Conservation (phyloP, 768 basidiomycete genomes). For the Psilocybe cubensis region DNA sequence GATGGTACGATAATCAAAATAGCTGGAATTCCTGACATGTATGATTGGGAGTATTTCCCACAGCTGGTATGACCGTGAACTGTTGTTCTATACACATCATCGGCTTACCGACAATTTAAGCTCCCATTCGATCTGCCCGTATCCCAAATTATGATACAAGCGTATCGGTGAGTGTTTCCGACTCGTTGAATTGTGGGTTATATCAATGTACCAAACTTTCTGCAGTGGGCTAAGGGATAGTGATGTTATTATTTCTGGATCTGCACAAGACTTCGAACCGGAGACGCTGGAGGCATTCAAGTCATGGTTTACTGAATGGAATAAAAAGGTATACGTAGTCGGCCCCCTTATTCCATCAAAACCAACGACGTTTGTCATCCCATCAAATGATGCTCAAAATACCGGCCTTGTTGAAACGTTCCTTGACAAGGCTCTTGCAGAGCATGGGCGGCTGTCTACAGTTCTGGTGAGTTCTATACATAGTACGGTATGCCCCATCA, state of each 20-base stretch:
- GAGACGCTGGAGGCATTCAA: slow-evolving; percentile 5
- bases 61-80: slow-evolving; percentile 9
- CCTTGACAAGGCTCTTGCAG: neutral
- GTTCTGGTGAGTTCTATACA: slow-evolving; percentile 5
- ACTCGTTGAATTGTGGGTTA: neutral
- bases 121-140: neutral
- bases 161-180: neutral
- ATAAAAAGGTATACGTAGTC: slow-evolving; percentile 3
- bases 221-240: slow-evolving; percentile 3
- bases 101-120: no score
- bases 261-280: slow-evolving; percentile 3
- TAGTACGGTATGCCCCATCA: neutral
- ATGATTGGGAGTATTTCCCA: slow-evolving; percentile 20
- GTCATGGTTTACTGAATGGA: slow-evolving; percentile 4
- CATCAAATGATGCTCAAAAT: neutral
- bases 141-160: neutral
- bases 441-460: slow-evolving; percentile 1
- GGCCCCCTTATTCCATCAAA: slow-evolving; percentile 6
- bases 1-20: slow-evolving; percentile 7
- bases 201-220: neutral
- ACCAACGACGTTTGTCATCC: neutral
- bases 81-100: neutral
- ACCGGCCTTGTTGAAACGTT: neutral
- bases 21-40: slow-evolving; percentile 15
- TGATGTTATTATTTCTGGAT: neutral